phyloP scores from a whole-genome alignment of 2,329 filamentous ascomycete genomes.

The Fusarium falciforme region DNA sequence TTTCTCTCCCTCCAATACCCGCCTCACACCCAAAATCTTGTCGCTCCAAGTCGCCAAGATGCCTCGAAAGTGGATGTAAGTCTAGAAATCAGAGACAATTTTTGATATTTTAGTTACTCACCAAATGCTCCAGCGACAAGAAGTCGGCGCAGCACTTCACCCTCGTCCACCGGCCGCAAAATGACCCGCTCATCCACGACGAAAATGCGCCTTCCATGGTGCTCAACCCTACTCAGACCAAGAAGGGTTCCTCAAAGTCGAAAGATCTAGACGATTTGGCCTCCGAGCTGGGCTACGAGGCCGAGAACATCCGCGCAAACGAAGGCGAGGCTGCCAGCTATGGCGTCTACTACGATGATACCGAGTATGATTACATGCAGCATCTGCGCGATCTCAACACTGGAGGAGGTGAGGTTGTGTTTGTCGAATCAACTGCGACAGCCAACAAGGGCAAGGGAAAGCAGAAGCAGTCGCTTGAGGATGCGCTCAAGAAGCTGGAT shows the following conservation, averaged over 20 bases:
- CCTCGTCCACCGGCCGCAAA: slow-evolving; percentile 94
- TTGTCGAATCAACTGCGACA: slow-evolving; percentile 78
- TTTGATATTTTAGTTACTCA: slow-evolving; percentile 12
- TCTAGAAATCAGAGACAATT: not conserved
- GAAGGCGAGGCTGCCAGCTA: slow-evolving; percentile 96
- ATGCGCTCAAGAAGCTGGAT: slow-evolving; percentile 77
- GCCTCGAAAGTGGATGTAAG: slow-evolving; percentile 78
- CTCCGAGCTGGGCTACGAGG: slow-evolving; percentile 78
- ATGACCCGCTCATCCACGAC: slow-evolving; percentile 97
- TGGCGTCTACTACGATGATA: slow-evolving; percentile 95
- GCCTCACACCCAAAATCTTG: slow-evolving; percentile 24
- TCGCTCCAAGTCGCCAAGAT: slow-evolving; percentile 62
- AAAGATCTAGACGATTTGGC: slow-evolving; percentile 81
- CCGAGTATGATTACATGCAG: slow-evolving; percentile 99
- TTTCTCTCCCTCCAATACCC: slow-evolving; percentile 4
- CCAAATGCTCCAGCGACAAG: slow-evolving; percentile 69
- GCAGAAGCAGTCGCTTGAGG: slow-evolving; percentile 82
- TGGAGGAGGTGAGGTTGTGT: slow-evolving; percentile 80
- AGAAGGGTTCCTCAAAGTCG: slow-evolving; percentile 55
- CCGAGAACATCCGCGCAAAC: slow-evolving; percentile 78
- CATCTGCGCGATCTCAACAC: slow-evolving; percentile 89
- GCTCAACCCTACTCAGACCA: slow-evolving; percentile 74
- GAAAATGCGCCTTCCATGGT: slow-evolving; percentile 89
- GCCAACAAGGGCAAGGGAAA: slow-evolving; percentile 78
- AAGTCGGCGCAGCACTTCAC: slow-evolving; percentile 93